A percentile compares a stretch with the other conserved stretches of the same genome.
phyloP scores from a whole-genome alignment of 2,329 filamentous ascomycete species.

The Cyphellophora europaea region DNA sequence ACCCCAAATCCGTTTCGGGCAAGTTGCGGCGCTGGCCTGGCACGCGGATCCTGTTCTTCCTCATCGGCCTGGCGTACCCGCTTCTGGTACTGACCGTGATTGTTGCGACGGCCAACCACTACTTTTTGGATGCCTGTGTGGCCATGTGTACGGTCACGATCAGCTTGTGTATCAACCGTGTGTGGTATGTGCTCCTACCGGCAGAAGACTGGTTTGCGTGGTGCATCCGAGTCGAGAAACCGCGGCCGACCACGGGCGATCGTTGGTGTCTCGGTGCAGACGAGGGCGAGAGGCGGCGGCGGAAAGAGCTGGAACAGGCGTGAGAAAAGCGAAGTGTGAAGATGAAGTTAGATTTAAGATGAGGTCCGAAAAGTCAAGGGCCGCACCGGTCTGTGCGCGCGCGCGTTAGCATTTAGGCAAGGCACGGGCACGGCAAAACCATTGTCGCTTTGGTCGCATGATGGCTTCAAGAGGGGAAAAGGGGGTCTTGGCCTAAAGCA shows the following conservation, averaged over 20 bases:
- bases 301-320: too few relatives aligned
- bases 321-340: too few relatives aligned
- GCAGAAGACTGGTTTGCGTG: conserved; percentile 42
- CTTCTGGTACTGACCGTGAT: conserved; percentile 41
- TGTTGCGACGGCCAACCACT: conserved; percentile 51
- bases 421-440: too few relatives aligned
- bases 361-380: too few relatives aligned
- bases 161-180: conserved; percentile 39
- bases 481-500: too few relatives aligned
- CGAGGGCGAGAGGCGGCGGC: too few relatives aligned
- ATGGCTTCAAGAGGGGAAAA: too few relatives aligned
- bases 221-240: conserved; percentile 41
- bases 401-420: too few relatives aligned
- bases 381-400: too few relatives aligned
- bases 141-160: conserved; percentile 40
- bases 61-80: conserved; percentile 41
- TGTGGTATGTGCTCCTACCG: conserved; percentile 43
- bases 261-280: conserved; percentile 14
- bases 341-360: too few relatives aligned
- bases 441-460: too few relatives aligned
- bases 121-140: conserved; percentile 45
- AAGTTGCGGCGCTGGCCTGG: conserved; percentile 19
- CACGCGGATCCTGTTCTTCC: conserved; percentile 27
- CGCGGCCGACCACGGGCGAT: conserved; percentile 42
- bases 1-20: conserved; percentile 30